phyloP scores from a whole-genome alignment of 495 filamentous ascomycete species.

The Saxispiralis lemnorum region DNA sequence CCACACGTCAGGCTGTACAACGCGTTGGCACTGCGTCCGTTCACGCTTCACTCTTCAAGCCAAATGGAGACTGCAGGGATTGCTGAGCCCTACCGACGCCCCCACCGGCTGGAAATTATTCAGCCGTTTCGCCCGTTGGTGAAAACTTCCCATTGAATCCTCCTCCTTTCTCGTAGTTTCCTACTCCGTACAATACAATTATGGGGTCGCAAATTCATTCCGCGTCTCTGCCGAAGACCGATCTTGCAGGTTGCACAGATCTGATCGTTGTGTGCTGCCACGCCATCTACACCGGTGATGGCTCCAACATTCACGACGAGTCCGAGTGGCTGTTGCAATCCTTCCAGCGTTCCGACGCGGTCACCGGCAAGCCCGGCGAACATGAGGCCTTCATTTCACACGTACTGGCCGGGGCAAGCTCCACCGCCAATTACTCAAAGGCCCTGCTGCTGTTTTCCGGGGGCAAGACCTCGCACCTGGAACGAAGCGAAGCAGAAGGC shows the following conservation, averaged over 20 bases:
- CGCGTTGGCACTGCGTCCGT: too few species aligned
- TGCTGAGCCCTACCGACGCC: too few species aligned
- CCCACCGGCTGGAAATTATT: too few species aligned
- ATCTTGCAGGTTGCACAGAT: slow-evolving; percentile 2
- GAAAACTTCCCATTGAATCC: too few species aligned
- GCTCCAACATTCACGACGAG: slow-evolving; percentile 13
- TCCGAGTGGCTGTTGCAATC: slow-evolving; percentile 21
- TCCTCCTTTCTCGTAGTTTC: too few species aligned
- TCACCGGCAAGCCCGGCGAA: slow-evolving; percentile 20
- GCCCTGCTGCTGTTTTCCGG: slow-evolving; percentile 22
- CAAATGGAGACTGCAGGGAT: too few species aligned
- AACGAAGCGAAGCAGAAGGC: slow-evolving; percentile 19
- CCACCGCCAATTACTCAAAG: slow-evolving; percentile 1
- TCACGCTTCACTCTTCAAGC: too few species aligned
- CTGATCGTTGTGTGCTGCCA: slow-evolving; percentile 25
- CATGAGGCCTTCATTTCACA: slow-evolving; percentile 23
- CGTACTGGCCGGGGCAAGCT: slow-evolving; percentile 13
- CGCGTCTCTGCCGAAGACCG: background rate
- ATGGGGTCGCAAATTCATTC: too few species aligned
- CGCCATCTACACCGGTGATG: slow-evolving; percentile 18
- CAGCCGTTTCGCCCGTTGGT: too few species aligned
- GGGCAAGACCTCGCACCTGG: slow-evolving; percentile 13
- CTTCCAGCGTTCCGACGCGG: slow-evolving; percentile 19
- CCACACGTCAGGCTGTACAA: too few species aligned
- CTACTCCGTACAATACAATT: too few species aligned